phyloP scores from a whole-genome alignment of 305 asterid species.

The Fraxinus baroniana region DNA sequence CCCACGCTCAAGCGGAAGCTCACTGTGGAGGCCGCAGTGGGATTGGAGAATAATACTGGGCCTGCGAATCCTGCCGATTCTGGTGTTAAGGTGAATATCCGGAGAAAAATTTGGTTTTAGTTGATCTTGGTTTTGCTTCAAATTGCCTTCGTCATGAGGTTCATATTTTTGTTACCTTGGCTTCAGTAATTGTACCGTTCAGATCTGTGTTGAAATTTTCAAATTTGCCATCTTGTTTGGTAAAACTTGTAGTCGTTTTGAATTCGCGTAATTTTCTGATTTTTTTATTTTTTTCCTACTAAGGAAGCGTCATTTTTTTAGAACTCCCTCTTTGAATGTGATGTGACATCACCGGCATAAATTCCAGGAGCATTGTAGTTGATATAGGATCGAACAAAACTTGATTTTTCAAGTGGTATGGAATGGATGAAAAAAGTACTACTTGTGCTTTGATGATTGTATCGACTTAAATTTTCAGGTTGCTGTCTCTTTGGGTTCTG shows the following conservation, averaged over 20 bases:
- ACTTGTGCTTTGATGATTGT: neutral
- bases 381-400: neutral
- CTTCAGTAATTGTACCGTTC: neutral
- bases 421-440: neutral
- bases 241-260: neutral
- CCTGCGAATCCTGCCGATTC: slow-evolving; percentile 52
- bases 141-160: neutral
- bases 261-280: neutral
- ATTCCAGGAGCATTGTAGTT: neutral
- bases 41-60: slow-evolving; percentile 39
- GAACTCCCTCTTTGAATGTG: neutral
- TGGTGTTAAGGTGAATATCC: slow-evolving; percentile 71
- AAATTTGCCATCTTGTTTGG: neutral
- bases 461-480: neutral
- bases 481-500: neutral
- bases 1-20: slow-evolving; percentile 92
- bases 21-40: slow-evolving; percentile 50
- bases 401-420: neutral
- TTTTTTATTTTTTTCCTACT: neutral
- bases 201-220: neutral
- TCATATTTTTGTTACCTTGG: neutral
- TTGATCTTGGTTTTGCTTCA: neutral
- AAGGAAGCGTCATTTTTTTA: neutral
- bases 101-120: neutral
- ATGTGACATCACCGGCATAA: neutral